Percentiles rank a stretch among this genome's conserved stretches.
Conservation (phyloP, 2,329 filamentous ascomycete genomes). For the Colletotrichum viniferum region DNA sequence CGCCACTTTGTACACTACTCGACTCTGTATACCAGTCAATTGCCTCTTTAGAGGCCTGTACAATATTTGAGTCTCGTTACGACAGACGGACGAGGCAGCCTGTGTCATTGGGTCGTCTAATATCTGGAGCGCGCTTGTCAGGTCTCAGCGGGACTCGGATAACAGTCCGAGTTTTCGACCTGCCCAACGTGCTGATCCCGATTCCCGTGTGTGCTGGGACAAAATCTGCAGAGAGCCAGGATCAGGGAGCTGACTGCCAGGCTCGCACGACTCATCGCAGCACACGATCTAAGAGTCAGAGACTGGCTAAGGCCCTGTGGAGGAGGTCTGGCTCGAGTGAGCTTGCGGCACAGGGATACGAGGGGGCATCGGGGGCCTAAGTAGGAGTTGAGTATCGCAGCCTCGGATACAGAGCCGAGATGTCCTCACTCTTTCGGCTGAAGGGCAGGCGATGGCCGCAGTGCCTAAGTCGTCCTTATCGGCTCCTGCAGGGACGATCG, state of each 20-base stretch:
- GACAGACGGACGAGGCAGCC: not conserved
- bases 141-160: slow-evolving; percentile 12
- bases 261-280: slow-evolving; percentile 10
- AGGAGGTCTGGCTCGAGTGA: not conserved
- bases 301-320: slow-evolving; percentile 3
- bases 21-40: not conserved
- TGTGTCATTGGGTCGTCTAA: not conserved
- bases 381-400: not conserved
- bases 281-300: slow-evolving; percentile 6
- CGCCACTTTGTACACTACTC: not conserved
- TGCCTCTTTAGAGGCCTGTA: not conserved
- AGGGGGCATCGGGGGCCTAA: not conserved
- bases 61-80: not conserved
- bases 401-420: not conserved
- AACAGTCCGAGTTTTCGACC: slow-evolving; percentile 8
- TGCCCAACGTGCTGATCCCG: slow-evolving; percentile 6
- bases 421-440: slow-evolving; percentile 1
- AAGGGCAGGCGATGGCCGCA: not conserved
- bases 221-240: slow-evolving; percentile 8
- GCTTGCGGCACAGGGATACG: not conserved
- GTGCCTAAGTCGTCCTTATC: not conserved
- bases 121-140: slow-evolving; percentile 14
- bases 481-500: not conserved
- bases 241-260: slow-evolving; percentile 3
- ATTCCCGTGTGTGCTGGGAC: not conserved